Evolutionary conservation across 2,329 filamentous ascomycete species (phyloP), one percentile per base, ranked within the genome.

Genomic region (Colletotrichum tofieldiae): DNA sequence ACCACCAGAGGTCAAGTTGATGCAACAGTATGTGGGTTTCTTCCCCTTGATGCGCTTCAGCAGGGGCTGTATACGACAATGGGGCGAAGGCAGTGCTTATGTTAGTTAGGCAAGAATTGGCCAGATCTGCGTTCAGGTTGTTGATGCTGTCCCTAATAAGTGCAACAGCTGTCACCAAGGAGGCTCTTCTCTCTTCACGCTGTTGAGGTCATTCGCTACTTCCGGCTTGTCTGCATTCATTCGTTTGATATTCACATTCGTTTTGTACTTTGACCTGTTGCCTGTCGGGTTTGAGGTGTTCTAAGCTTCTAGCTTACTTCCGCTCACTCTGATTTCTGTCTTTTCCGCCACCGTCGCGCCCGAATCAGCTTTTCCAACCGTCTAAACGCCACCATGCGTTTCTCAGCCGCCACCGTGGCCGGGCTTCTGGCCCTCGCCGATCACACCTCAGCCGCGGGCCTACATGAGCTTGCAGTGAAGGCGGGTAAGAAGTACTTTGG

Each of bases 401-500:
- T 65, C 62, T 55, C 62, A 29, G 16, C 49, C 51, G 62, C 39
- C 32, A 49, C 35, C 4, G 2, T 59, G 52, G 64, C 41, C 43
- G 49, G 49, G 49, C 32, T 66, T 11, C 5, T 66, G 41, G 64
- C 41, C 43, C 16, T 66, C n/a, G 45, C 65, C 55, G 58, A 45
- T 35, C n/a, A 49, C 47, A 45, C n/a, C 35, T 74, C 77, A 5
- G 49, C 49, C 26, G 80, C 75, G 49, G 82, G 84, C 23, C 84
- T 67, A 7, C 67, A 79, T 49, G 72, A 73, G 23, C 76, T 76
- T 29, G 77, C 79, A 52, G 67, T 75, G 3, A 75, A 74, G 47
- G 74, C 73, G 6, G 78, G 78, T 12, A 76, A 76, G 52, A 52
- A 85, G 73, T 93, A 92, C 82, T 93, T 92, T 67, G 91, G 91